Conservation (phyloP, 2,329 filamentous ascomycete genomes). For the Madurella mycetomatis region DNA sequence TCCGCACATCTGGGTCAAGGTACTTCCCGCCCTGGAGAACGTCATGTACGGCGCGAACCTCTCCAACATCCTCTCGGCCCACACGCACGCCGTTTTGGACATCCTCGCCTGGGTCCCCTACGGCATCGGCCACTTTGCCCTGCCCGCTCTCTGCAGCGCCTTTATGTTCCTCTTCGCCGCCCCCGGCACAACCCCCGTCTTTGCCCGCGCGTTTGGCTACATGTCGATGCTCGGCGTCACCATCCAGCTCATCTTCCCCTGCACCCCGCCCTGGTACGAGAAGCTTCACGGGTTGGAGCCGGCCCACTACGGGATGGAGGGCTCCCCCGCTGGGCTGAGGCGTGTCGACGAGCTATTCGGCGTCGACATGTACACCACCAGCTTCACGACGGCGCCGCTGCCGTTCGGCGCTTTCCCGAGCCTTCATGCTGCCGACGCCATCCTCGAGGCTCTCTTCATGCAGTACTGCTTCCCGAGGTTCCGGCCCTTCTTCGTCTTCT, state of each 20-base stretch:
- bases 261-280: slow-evolving; percentile 96
- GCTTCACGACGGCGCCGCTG: slow-evolving; percentile 82
- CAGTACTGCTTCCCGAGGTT: slow-evolving; percentile 84
- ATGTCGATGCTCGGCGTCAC: slow-evolving; percentile 84
- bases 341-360: slow-evolving; percentile 88
- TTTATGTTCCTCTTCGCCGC: slow-evolving; percentile 86
- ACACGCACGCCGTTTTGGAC: slow-evolving; percentile 78
- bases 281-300: slow-evolving; percentile 86
- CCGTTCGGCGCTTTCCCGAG: slow-evolving; percentile 96
- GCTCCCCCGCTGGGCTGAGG: slow-evolving; percentile 82
- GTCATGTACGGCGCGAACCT: slow-evolving; percentile 94
- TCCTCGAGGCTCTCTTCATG: slow-evolving; percentile 88
- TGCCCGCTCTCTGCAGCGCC: slow-evolving; percentile 71
- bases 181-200: slow-evolving; percentile 78
- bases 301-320: slow-evolving; percentile 86
- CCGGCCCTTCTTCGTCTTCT: slow-evolving; percentile 73
- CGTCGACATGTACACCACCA: slow-evolving; percentile 87
- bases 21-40: slow-evolving; percentile 90
- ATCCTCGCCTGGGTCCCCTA: slow-evolving; percentile 92
- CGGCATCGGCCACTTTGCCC: slow-evolving; percentile 83
- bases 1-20: slow-evolving; percentile 91
- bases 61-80: slow-evolving; percentile 89
- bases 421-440: slow-evolving; percentile 83
- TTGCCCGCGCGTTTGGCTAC: slow-evolving; percentile 84
- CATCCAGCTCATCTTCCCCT: slow-evolving; percentile 86